phyloP scores from a whole-genome alignment of 1,284 basidiomycete genomes.

The Irpex sp. region DNA sequence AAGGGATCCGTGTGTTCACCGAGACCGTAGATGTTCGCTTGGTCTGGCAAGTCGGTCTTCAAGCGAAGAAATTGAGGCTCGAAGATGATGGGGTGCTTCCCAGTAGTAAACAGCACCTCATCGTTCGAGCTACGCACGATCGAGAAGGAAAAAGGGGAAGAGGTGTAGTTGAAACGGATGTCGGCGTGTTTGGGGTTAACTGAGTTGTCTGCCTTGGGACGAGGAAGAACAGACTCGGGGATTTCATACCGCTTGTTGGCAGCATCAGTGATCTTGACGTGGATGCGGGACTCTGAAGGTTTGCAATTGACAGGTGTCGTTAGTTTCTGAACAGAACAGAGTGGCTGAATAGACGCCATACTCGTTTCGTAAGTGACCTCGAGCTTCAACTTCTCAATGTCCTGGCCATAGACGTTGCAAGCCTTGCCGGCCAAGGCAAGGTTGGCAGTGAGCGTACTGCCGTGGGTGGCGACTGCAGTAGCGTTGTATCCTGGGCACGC shows the following conservation, averaged over 20 bases:
- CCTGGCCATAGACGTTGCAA: slow-evolving; percentile 65
- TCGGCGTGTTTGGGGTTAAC: slow-evolving; percentile 31
- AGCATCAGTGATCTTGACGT: slow-evolving; percentile 70
- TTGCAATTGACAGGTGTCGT: not conserved
- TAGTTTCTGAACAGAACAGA: not conserved
- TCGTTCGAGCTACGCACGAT: slow-evolving; percentile 52
- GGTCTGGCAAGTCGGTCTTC: slow-evolving; percentile 48
- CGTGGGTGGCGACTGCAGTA: slow-evolving; percentile 32
- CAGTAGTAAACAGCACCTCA: slow-evolving; percentile 71
- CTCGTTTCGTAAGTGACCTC: slow-evolving; percentile 57
- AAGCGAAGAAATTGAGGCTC: slow-evolving; percentile 78
- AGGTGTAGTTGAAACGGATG: slow-evolving; percentile 65
- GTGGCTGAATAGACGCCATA: slow-evolving; percentile 23
- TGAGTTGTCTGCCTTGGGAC: slow-evolving; percentile 37
- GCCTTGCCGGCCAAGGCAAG: slow-evolving; percentile 49
- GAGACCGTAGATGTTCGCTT: slow-evolving; percentile 75
- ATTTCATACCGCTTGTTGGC: slow-evolving; percentile 60
- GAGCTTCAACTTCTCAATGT: slow-evolving; percentile 49
- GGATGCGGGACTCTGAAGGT: slow-evolving; percentile 54
- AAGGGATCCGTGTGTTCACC: slow-evolving; percentile 73
- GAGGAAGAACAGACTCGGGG: slow-evolving; percentile 60
- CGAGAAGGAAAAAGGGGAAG: slow-evolving; percentile 69
- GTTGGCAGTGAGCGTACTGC: slow-evolving; percentile 44
- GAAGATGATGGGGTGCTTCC: slow-evolving; percentile 60
- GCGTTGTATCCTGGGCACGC: slow-evolving; percentile 54